Conservation (phyloP, 768 basidiomycete species). For the Suillus americanus region DNA sequence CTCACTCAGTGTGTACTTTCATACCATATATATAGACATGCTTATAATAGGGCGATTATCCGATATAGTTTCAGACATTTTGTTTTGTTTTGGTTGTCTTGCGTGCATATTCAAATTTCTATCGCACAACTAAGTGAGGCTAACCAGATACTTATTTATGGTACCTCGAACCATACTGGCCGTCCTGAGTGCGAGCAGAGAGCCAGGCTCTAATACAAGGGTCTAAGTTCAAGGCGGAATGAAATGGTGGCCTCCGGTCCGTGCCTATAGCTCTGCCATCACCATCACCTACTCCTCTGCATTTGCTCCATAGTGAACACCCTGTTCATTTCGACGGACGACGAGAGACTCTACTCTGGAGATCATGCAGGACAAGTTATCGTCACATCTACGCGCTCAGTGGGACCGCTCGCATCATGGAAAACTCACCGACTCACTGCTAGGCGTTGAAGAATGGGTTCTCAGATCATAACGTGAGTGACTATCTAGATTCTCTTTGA, state of each 20-base stretch:
- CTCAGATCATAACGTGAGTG: slow-evolving; percentile 76
- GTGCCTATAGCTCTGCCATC: slow-evolving; percentile 23
- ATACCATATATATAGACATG: not conserved
- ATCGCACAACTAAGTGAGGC: not conserved
- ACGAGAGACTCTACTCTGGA: slow-evolving; percentile 83
- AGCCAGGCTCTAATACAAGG: too few relatives aligned
- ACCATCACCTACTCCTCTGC: slow-evolving; percentile 65
- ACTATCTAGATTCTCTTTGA: not conserved
- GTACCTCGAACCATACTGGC: too few relatives aligned
- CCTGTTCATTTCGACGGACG: slow-evolving; percentile 67
- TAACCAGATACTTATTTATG: too few relatives aligned
- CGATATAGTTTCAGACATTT: not conserved
- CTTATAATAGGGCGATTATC: not conserved
- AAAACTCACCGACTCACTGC: slow-evolving; percentile 59
- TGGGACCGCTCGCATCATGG: slow-evolving; percentile 78
- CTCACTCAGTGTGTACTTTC: not conserved
- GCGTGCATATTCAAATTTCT: not conserved
- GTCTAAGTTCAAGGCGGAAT: too few relatives aligned
- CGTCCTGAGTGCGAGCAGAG: too few relatives aligned
- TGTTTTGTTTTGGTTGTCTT: not conserved
- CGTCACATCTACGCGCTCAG: slow-evolving; percentile 69
- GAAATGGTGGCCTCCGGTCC: too few relatives aligned
- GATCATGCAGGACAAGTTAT: slow-evolving; percentile 79
- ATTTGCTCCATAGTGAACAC: too few relatives aligned
- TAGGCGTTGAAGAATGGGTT: slow-evolving; percentile 75